Evolutionary conservation across 164 flowering plant species (phyloP).

Genomic region (Aristolochia californica): DNA sequence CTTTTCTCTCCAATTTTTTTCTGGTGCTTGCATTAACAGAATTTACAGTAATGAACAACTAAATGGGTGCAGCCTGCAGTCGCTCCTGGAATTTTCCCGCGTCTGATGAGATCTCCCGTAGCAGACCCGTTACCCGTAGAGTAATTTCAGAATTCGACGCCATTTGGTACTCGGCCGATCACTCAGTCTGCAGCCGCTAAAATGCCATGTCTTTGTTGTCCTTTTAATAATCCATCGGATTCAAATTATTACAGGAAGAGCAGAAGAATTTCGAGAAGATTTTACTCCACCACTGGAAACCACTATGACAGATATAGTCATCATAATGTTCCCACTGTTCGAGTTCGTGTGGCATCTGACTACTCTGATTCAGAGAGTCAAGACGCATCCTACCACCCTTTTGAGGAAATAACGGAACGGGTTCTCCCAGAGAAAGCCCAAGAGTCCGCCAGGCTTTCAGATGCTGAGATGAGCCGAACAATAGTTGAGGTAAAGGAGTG

Average conservation of each 20-base stretch:
- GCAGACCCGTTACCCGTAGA: no score
- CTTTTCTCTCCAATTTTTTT: no score
- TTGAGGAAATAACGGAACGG: background rate
- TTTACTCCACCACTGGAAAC: background rate
- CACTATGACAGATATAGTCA: background rate
- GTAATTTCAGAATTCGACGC: no score
- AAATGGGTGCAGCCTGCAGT: no score
- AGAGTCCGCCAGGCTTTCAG: background rate
- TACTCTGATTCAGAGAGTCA: background rate
- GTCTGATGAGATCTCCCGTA: no score
- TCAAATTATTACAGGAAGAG: background rate
- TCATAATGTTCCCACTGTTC: background rate
- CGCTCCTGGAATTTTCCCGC: no score
- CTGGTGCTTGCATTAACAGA: no score
- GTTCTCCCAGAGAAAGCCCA: background rate
- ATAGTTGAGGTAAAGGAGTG: background rate
- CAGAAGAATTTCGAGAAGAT: background rate
- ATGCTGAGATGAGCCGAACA: background rate
- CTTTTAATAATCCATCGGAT: background rate
- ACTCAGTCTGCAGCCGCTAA: background rate
- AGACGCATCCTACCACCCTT: conserved; percentile 1
- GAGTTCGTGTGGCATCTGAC: conserved; percentile 1
- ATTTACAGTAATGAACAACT: no score
- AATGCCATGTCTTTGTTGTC: background rate
- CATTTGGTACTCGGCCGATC: background rate